Evolutionary conservation across 2,329 filamentous ascomycete species (phyloP), one percentile per base, ranked within the genome.

Genomic region (Phaeosphaeriaceae sp.): DNA sequence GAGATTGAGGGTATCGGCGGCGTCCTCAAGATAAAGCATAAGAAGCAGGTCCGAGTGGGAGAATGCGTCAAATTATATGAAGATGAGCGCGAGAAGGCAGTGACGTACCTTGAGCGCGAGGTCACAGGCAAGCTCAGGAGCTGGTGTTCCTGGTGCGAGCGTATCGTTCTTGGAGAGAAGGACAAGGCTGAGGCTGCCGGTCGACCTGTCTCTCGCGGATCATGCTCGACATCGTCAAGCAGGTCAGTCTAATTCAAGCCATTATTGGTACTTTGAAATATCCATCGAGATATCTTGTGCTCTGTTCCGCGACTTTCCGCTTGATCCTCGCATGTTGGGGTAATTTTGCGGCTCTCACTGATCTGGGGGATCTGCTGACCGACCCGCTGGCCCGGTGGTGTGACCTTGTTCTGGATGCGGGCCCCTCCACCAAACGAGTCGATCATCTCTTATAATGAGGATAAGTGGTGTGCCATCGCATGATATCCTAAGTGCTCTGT

Each of bases 1-100:
- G 93, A 97, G 78, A 91, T 97, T 59, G 92, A 96, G 71, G 93
- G 93, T 1, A 91, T 97, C 46, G 93, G 93, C 11, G 93, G 93
- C 0, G 86, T 90, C 15, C 87, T 97, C 53, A 96, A 96, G 82
- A 91, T 89, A 60, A 96, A 94, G 79, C 84, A 91, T n/a, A 91
- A 95, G 69, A 89, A 89, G 69, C 89, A 92, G 80, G 87, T 96
- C 6, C 86, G 85, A 58, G 88, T 97, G 0, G 94, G 93, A 1
- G 91, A 90, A 4, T 92, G 90, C 61, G 94, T 97, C 13, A 90
- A 90, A 61, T 92, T 97, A 74, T 93, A 89, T 80, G 90, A 91
- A 63, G 92, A 84, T 7, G 87, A 78, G 61, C 64, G 67, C 20
- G 72, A 77, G 21, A 71, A 71, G 52, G 68, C 67, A 20, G 73